Base-by-base conservation (phyloP, 2,329 filamentous ascomycete genomes). In the Arthrobotrys conoides region DNA sequence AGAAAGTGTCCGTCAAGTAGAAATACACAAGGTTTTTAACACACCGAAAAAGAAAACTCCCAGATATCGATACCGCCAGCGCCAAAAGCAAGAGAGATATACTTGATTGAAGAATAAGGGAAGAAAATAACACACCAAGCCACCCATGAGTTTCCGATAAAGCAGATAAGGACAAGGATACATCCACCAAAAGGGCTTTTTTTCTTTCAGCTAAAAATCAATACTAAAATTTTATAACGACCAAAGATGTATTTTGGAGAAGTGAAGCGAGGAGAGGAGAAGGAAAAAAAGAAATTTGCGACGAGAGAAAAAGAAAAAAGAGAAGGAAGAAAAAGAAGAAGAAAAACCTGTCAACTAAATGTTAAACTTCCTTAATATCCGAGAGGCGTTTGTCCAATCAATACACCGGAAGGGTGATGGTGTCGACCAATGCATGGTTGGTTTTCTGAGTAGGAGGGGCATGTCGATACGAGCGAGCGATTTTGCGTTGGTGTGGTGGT, bases 401-500 rank as follows among this genome's bases (percentile, higher is more conserved):
- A 49, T 68, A 41, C 36, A 24, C 63, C 48, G 64, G 63, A 71
- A 72, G n/a, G 12, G 73, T 64, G 75, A 71, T 78, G 75, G 71
- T 69, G 70, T 51, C 63, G 51, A 38, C 51, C 51, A 57, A 70
- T 51, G 53, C 73, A 69, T 66, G 49, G 73, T 67, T 63, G 48
- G 48, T 72, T 55, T 51, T 18, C 10, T 51, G 10, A 1, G 22
- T 33, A 12, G 27, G 55, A 51, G 53, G 27, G 68, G 75, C 46
- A 72, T 63, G 14, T 78, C 75, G 68, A 78, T 55, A 78, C 75
- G 71, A 76, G 68, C 57, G 57, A 64, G 67, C 68, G 55, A 68
- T 68, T 55, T 78, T 59, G 61, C n/a, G 75, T 66, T 78, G 75
- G n/a, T 36, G 49, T 66, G 71, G 46, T 63, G 55, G 30, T 18